Base-by-base conservation (phyloP, 2,329 filamentous ascomycete species). In the Colletotrichum truncatum region DNA sequence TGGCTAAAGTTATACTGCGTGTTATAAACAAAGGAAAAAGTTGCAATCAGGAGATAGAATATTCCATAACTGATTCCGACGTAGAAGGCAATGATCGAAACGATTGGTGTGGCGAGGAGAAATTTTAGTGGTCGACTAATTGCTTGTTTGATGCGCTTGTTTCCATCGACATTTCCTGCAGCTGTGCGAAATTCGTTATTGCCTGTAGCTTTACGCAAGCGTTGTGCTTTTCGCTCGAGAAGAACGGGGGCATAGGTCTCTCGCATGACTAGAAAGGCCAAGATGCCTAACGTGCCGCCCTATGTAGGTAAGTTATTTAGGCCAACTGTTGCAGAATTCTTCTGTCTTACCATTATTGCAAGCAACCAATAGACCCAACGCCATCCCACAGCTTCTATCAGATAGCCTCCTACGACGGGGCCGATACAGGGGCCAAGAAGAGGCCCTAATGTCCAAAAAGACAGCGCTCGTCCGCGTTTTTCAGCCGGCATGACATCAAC, bases 181-280 rank as follows among this genome's bases (percentile, higher is more conserved):
- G n/a, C n/a, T n/a, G n/a, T 85, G 1, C 88, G 87, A 2, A 90
- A 73, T 11, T 75, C 68, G 0, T 67, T 62, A 61, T 89, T 88
- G 11, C 85, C 85, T 0, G 85, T 89, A 49, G 83, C 78, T 60
- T 80, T 81, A 3, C 79, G 79, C 2, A 89, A 78, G 10, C 21
- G 12, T 10, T 11, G 18, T 12, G 23, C 21, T 23, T 45, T 45
- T 14, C 23, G 10, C 9, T 45, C 18, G 6, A 45, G 6, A 8
- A 45, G 18, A 11, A 45, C 10, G 4, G 41, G 41, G 52, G 54
- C 41, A 8, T 48, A 26, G 18, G 68, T 36, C 21, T 67, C 70
- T 6, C 38, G 12, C 38, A 41, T 41, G 38, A 41, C 21, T 16
- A 41, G 21, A 9, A 41, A 18, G 9, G 38, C 38, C 4, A 41